Evolutionary conservation across 768 basidiomycete species (phyloP).

Genomic region (Auriculariales sp.): DNA sequence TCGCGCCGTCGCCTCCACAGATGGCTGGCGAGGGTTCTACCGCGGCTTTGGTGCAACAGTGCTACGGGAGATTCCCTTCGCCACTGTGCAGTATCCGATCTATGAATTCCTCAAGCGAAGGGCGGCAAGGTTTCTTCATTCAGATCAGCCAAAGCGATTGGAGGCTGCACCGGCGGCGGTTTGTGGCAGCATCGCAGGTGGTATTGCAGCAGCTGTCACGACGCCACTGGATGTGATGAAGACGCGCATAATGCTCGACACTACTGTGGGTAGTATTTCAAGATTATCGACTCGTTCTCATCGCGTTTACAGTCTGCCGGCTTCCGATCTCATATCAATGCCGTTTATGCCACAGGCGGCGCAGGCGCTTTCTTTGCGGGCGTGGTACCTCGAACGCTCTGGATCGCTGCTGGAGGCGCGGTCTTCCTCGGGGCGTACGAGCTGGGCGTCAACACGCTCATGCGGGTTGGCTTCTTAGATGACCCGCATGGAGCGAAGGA

Average conservation of each 20-base stretch:
- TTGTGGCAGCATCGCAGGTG: constrained; percentile 26
- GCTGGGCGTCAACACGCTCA: constrained; percentile 31
- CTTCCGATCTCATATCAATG: neutral
- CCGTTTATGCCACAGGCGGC: constrained; percentile 56
- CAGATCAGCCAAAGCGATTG: constrained; percentile 8
- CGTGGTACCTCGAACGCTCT: constrained; percentile 79
- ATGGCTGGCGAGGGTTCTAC: constrained; percentile 72
- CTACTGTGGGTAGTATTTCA: constrained; percentile 12
- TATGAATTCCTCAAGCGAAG: constrained; percentile 25
- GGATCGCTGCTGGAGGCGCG: constrained; percentile 94
- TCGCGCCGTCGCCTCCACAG: constrained; percentile 35
- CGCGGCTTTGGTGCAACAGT: constrained; percentile 76
- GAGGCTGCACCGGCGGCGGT: constrained; percentile 20
- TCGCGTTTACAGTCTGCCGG: neutral
- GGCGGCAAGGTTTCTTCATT: constrained; percentile 11
- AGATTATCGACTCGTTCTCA: neutral
- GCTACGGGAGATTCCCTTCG: constrained; percentile 40
- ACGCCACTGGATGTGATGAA: constrained; percentile 25
- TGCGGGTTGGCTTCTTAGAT: neutral
- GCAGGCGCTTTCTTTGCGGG: constrained; percentile 67
- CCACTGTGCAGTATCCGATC: constrained; percentile 31
- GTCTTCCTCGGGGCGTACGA: constrained; percentile 98
- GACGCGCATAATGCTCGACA: constrained; percentile 31
- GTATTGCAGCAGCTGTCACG: constrained; percentile 19
- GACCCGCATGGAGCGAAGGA: no score